Percentiles rank a stretch among this genome's conserved stretches.
Conservation (phyloP, 2,329 filamentous ascomycete species). For the Claviceps spartinae region DNA sequence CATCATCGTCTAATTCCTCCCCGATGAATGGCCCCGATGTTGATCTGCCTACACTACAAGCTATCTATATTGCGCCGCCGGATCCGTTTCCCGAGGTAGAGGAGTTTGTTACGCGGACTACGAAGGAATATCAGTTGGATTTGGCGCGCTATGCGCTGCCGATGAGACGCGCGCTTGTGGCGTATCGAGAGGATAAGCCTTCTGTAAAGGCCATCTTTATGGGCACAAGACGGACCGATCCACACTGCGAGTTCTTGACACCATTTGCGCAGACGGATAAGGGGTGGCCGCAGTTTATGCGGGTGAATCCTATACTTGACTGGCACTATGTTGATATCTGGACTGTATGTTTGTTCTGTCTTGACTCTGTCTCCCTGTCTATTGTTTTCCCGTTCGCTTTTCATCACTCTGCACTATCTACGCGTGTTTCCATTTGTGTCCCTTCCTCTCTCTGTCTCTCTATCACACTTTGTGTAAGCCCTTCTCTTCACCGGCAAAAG, state of each 20-base stretch:
- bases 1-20: background rate
- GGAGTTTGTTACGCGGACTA: constrained; percentile 60
- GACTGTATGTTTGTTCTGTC: constrained; percentile 41
- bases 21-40: constrained; percentile 4
- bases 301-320: constrained; percentile 89
- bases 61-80: constrained; percentile 77
- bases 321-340: constrained; percentile 96
- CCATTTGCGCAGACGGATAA: constrained; percentile 80
- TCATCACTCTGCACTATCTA: too few species aligned
- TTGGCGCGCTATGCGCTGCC: constrained; percentile 61
- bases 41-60: constrained; percentile 33
- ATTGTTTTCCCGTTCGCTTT: background rate
- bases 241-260: constrained; percentile 65
- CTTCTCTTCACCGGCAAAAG: too few species aligned
- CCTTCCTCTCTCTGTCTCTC: background rate
- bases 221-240: constrained; percentile 77
- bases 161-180: constrained; percentile 69
- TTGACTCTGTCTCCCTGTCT: background rate
- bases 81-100: constrained; percentile 82
- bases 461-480: too few species aligned
- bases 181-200: constrained; percentile 55
- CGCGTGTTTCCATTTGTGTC: background rate
- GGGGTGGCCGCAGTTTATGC: constrained; percentile 86
- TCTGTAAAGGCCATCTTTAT: constrained; percentile 45
- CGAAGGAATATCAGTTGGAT: constrained; percentile 57